These are phyloP conservation scores for Stephanodiscus minutulus DNA, from an alignment of 108 stramenopile genomes.

Conservation along the genomic window DNA sequence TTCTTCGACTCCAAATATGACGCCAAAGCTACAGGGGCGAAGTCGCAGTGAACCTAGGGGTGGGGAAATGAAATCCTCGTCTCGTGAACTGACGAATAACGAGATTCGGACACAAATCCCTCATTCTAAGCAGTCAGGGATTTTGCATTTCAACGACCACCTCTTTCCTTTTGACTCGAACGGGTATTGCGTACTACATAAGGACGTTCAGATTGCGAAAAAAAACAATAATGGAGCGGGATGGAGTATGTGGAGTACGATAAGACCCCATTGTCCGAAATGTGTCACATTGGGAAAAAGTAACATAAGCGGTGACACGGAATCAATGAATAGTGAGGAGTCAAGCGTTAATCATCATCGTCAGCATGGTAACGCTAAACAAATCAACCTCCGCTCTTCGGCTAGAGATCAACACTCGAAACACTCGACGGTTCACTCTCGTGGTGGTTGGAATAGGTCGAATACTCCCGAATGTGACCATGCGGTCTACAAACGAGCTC, in stretches of 20 bases:
- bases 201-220: constrained; percentile 23
- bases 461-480: too few species aligned
- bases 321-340: not conserved
- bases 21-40: constrained; percentile 1
- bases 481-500: too few species aligned
- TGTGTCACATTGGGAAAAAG: not conserved
- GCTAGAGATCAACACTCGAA: not conserved
- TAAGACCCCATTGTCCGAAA: constrained; percentile 1
- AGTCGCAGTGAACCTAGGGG: not conserved
- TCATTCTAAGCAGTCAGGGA: not conserved
- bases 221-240: not conserved
- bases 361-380: not conserved
- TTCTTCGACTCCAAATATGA: not conserved
- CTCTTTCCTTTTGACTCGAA: constrained; percentile 12
- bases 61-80: not conserved
- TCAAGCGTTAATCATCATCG: not conserved
- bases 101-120: not conserved
- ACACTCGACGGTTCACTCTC: too few species aligned
- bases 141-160: not conserved
- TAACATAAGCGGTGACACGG: not conserved
- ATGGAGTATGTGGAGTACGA: not conserved
- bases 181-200: constrained; percentile 20
- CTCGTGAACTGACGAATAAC: not conserved
- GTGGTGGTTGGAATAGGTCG: too few species aligned
- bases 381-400: not conserved